Evolutionary conservation across 116 monocot species (phyloP), one percentile per base, ranked within the genome.

Genomic region (Papilionanthe hybrid): DNA sequence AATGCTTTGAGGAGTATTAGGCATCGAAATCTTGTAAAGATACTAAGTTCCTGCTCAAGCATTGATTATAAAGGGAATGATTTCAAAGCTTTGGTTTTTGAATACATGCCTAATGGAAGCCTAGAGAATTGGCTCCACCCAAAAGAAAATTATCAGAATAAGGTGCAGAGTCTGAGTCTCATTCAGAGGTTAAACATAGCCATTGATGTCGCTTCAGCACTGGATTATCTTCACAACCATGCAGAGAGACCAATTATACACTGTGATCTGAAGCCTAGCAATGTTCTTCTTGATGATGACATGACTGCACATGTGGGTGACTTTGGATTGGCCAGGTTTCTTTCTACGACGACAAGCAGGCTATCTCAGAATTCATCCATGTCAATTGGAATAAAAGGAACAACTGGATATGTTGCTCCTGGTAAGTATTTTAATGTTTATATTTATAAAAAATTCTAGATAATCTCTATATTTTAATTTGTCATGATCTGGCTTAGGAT

Each of bases 241-340:
- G 22, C 25, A 23, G 1, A 4, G 37, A 22, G 30, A 2, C 68
- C 82, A 9, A 15, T 82, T 3, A 29, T 78, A 45, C 82, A 77
- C 18, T 77, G 82, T 72, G 82, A 82, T 82, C 29, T 82, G 13
- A 82, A 82, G 76, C 83, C 83, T 4, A 83, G 83, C 79, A 83
- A 83, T 68, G 50, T 83, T 49, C 83, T 83, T 79, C 55, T 82
- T 5, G 78, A 82, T 43, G 56, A 71, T 53, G 53, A 77, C 23
- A 71, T 82, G 77, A 71, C 25, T 13, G 82, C 77, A 0, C 77
- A 55, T 55, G 69, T 82, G 0, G 25, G 50, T 23, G 82, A 82
- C 55, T 82, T 82, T 71, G 82, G 82, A 8, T 44, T 82, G 4
- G 82, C 82, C 5, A 82, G 32, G 17, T 69, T 85, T 43, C 37